Conservation (phyloP, 805 yeast species). For the Cyberlindnera maclurae region DNA sequence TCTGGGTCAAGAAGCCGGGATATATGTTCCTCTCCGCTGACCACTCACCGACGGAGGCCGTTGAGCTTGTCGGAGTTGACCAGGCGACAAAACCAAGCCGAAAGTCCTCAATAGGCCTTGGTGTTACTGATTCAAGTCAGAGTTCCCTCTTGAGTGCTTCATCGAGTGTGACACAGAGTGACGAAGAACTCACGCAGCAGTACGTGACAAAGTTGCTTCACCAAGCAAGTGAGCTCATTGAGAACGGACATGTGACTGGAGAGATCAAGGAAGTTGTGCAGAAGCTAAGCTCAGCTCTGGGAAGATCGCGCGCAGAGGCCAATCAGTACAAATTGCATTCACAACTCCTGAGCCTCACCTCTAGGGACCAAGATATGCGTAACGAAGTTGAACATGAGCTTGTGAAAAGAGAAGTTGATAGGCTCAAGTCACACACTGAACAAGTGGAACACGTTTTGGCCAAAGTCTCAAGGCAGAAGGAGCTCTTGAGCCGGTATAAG, state of each 20-base stretch:
- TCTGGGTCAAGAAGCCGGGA: too few species aligned
- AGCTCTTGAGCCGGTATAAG: slow-evolving; percentile 38
- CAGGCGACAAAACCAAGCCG: background rate
- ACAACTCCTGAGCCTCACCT: slow-evolving; percentile 35
- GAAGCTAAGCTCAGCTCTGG: slow-evolving; percentile 18
- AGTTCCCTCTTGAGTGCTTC: background rate
- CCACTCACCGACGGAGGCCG: too few species aligned
- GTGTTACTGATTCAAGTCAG: background rate
- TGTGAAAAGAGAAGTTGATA: slow-evolving; percentile 40
- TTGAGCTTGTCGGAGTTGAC: too few species aligned
- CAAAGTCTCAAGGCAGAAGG: slow-evolving; percentile 34
- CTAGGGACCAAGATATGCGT: slow-evolving; percentile 37
- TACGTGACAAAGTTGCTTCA: background rate
- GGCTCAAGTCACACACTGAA: slow-evolving; percentile 26
- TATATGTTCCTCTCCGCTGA: too few species aligned
- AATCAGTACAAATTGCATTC: slow-evolving; percentile 30
- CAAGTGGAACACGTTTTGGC: slow-evolving; percentile 30
- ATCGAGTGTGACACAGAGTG: background rate
- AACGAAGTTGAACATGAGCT: slow-evolving; percentile 40
- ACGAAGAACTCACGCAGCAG: slow-evolving; percentile 1
- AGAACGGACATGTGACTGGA: slow-evolving; percentile 2
- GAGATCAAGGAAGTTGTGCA: slow-evolving; percentile 11
- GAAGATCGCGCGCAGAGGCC: slow-evolving; percentile 23
- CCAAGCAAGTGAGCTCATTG: slow-evolving; percentile 1
- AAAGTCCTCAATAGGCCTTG: background rate